Evolutionary conservation across 2,329 filamentous ascomycete genomes (phyloP).

Genomic region (Nemania abortiva): DNA sequence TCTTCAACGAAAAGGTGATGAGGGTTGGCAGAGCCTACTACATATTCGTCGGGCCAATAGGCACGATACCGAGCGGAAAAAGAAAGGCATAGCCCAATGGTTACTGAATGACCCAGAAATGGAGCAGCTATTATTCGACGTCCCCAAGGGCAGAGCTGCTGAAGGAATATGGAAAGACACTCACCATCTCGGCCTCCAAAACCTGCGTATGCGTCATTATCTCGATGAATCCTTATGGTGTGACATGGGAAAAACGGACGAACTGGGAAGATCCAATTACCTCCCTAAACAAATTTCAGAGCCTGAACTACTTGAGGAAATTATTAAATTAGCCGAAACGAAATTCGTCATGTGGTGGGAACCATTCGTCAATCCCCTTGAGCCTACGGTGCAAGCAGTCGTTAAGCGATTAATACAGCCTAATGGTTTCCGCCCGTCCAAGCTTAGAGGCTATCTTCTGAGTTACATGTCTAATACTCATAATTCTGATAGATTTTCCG

Average conservation of each 20-base stretch:
- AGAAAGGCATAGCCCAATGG: neutral
- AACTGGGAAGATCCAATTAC: neutral
- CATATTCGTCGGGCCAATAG: neutral
- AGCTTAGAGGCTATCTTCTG: neutral
- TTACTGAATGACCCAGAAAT: neutral
- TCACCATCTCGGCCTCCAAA: neutral
- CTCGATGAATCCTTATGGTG: neutral
- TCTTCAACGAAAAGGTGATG: too few relatives aligned
- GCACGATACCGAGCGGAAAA: neutral
- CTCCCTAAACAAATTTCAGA: neutral
- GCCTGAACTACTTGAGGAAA: neutral
- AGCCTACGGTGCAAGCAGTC: neutral
- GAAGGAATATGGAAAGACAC: neutral
- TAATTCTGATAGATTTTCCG: neutral
- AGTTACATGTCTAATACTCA: neutral
- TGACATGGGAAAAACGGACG: neutral
- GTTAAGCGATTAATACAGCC: neutral
- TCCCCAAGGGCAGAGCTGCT: neutral
- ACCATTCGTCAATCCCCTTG: neutral
- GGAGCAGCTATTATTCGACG: neutral
- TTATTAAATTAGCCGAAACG: neutral
- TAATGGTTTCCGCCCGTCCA: too few relatives aligned
- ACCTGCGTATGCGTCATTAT: neutral
- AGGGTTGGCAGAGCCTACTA: neutral
- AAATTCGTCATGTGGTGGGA: neutral